Conservation (phyloP, 208 protist genomes). For the Naegleria lovaniensis region DNA sequence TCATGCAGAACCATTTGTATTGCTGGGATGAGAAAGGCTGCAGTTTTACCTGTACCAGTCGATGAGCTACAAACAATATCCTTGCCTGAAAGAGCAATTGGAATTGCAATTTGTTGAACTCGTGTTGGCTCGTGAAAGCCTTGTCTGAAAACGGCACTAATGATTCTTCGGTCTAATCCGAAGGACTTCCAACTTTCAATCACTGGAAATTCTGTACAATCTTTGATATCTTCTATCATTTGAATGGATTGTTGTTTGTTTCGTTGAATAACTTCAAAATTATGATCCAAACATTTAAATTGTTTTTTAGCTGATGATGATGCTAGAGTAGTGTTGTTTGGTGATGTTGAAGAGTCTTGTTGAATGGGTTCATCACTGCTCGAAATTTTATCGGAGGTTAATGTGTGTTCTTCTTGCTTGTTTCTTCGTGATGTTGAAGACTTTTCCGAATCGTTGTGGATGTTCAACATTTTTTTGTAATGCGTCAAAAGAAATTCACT, state of each 20-base stretch:
- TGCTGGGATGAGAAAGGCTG: slow-evolving; percentile 2
- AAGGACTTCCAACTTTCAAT: neutral
- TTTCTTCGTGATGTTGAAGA: too few species aligned
- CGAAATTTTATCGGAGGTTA: too few species aligned
- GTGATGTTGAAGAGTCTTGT: too few species aligned
- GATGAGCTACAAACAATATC: slow-evolving; percentile 28
- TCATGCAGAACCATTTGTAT: slow-evolving; percentile 67
- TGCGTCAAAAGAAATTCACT: too few species aligned
- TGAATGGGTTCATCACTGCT: too few species aligned
- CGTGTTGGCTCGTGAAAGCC: slow-evolving; percentile 87
- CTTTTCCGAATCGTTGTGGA: too few species aligned
- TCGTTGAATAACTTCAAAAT: neutral
- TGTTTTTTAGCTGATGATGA: neutral
- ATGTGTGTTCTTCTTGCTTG: too few species aligned
- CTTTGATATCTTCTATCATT: neutral
- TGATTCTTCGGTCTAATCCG: slow-evolving; percentile 1
- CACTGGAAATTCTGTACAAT: neutral
- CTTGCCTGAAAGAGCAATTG: slow-evolving; percentile 78
- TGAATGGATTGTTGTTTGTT: neutral
- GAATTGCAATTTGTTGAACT: slow-evolving; percentile 88
- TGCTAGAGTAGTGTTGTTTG: too few species aligned
- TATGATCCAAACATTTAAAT: neutral
- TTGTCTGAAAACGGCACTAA: neutral
- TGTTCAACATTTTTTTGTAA: too few species aligned
- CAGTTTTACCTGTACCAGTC: slow-evolving; percentile 28